Evolutionary conservation across 768 basidiomycete species (phyloP).

Genomic region (Lyophyllum semitale): DNA sequence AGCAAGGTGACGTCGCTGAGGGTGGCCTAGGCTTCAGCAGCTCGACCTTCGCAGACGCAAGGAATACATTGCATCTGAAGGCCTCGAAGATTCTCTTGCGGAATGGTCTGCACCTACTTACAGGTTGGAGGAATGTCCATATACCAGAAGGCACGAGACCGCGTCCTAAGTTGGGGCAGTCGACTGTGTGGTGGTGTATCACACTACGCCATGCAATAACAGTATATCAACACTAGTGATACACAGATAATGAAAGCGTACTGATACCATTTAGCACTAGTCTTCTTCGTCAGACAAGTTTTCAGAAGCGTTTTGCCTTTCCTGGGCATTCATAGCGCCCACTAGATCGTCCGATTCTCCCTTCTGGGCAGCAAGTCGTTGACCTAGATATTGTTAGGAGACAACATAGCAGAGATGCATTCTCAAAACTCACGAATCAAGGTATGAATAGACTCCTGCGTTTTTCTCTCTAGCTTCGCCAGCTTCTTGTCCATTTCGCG

Average conservation of each 20-base stretch:
- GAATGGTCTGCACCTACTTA: background rate
- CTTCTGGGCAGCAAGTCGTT: constrained; percentile 77
- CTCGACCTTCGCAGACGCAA: background rate
- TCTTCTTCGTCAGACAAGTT: constrained; percentile 66
- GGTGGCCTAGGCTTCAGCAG: background rate
- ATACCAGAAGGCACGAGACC: background rate
- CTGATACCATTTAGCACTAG: constrained; percentile 16
- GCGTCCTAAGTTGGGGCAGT: background rate
- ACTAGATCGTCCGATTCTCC: constrained; percentile 78
- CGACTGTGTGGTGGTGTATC: background rate
- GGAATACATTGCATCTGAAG: background rate
- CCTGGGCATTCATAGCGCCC: constrained; percentile 82
- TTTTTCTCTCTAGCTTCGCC: constrained; percentile 85
- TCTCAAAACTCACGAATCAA: constrained; percentile 74
- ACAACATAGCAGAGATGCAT: background rate
- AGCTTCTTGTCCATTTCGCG: constrained; percentile 91
- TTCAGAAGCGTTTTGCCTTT: constrained; percentile 54
- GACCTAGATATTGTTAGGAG: constrained; percentile 47
- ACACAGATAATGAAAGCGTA: constrained; percentile 20
- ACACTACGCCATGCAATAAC: background rate
- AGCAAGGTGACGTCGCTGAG: background rate
- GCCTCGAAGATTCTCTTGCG: background rate
- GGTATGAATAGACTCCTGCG: constrained; percentile 89
- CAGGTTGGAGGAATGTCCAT: background rate
- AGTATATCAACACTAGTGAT: constrained; percentile 7